Conservation (phyloP, 805 yeast species). For the Kazachstania martiniae region DNA sequence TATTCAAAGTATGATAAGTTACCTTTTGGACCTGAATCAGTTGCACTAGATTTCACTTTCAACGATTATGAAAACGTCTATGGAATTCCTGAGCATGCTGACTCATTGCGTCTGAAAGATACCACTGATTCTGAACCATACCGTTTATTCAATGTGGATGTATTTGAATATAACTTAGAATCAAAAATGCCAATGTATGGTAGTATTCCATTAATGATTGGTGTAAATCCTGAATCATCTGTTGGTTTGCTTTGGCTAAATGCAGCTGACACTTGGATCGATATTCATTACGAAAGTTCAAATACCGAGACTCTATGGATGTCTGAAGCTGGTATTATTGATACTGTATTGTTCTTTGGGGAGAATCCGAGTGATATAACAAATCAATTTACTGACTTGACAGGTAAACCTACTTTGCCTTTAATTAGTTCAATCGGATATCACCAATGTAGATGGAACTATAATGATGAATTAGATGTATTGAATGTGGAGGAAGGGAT, state of each 20-base stretch:
- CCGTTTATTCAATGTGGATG: slow-evolving; percentile 84
- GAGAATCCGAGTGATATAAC: slow-evolving; percentile 46
- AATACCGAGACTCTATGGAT: slow-evolving; percentile 72
- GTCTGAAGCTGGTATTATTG: slow-evolving; percentile 80
- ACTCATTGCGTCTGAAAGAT: slow-evolving; percentile 59
- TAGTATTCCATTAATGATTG: slow-evolving; percentile 78
- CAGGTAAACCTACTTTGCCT: slow-evolving; percentile 71
- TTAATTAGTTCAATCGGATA: slow-evolving; percentile 73
- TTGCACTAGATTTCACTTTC: slow-evolving; percentile 69
- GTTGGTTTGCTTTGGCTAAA: slow-evolving; percentile 87
- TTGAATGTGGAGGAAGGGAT: slow-evolving; percentile 56
- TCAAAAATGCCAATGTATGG: slow-evolving; percentile 92
- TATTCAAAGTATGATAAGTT: slow-evolving; percentile 56
- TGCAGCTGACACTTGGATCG: slow-evolving; percentile 86
- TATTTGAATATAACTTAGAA: slow-evolving; percentile 81
- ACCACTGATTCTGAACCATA: slow-evolving; percentile 63
- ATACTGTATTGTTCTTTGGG: slow-evolving; percentile 59
- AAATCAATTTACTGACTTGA: slow-evolving; percentile 49
- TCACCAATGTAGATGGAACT: slow-evolving; percentile 97
- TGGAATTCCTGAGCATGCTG: slow-evolving; percentile 98
- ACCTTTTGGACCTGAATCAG: slow-evolving; percentile 82
- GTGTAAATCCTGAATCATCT: slow-evolving; percentile 39
- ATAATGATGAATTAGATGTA: slow-evolving; percentile 80
- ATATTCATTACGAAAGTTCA: slow-evolving; percentile 33
- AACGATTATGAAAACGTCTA: slow-evolving; percentile 51